Percentiles rank a stretch among this genome's conserved stretches.
These are phyloP conservation scores for Exophiala lecanii-corni DNA, from an alignment of 2,329 filamentous ascomycete genomes.

Conservation along the genomic window DNA sequence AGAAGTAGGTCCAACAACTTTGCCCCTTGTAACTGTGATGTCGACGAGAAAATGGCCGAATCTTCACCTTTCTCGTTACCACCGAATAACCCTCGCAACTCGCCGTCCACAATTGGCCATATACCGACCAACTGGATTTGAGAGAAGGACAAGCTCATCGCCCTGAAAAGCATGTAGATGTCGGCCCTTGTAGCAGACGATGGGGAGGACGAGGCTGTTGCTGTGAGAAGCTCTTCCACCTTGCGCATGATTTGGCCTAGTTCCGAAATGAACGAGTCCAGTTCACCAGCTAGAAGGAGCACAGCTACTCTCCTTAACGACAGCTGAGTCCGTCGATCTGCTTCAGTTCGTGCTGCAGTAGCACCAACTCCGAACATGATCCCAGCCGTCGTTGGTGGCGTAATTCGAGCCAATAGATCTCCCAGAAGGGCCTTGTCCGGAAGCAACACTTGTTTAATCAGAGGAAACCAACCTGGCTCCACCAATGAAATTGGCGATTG, in stretches of 20 bases:
- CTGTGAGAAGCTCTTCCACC: conserved; percentile 76
- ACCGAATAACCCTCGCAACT: conserved; percentile 65
- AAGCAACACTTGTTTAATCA: conserved; percentile 78
- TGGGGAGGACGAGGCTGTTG: conserved; percentile 82
- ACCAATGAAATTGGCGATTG: conserved; percentile 62
- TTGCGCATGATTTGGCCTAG: conserved; percentile 72
- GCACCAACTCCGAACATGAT: conserved; percentile 99
- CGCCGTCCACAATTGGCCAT: conserved; percentile 86
- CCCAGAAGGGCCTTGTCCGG: conserved; percentile 83
- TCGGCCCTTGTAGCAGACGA: conserved; percentile 86
- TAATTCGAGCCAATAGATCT: conserved; percentile 73
- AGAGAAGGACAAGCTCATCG: conserved; percentile 73
- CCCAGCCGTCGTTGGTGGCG: conserved; percentile 82
- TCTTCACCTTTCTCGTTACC: conserved; percentile 56
- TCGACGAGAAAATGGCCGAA: conserved; percentile 69
- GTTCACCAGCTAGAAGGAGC: conserved; percentile 68
- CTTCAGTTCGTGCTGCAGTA: conserved; percentile 86
- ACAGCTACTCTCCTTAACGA: conserved; percentile 79
- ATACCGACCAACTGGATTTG: conserved; percentile 74
- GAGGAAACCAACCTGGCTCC: conserved; percentile 70
- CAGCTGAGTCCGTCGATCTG: conserved; percentile 86
- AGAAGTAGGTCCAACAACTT: conserved; percentile 90
- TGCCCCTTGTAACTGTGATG: conserved; percentile 78
- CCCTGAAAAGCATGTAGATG: conserved; percentile 80
- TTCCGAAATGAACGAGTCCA: conserved; percentile 76